Base-by-base conservation (phyloP, 2,329 filamentous ascomycete species). In the Talaromyces sp. region DNA sequence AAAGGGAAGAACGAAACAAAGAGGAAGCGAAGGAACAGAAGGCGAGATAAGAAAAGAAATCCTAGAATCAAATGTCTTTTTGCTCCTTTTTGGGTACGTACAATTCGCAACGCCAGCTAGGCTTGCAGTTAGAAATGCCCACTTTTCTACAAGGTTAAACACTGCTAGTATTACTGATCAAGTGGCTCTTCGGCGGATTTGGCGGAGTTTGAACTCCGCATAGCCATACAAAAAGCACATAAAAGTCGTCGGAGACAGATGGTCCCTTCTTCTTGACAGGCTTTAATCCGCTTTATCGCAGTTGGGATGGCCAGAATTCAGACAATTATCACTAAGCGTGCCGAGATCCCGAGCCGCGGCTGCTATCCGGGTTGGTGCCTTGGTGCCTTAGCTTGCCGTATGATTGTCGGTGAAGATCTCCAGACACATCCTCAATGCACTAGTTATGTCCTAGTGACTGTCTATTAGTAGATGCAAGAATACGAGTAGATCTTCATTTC, bases 311-410 rank as follows among this genome's bases (percentile, higher is more conserved):
- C 4, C 4, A 39, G n/a, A 39, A 39, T n/a, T n/a, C n/a, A n/a
- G n/a, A n/a, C n/a, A 15, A 17, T 3, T 15, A 15, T 35, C n/a
- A n/a, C 33, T 17, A 35, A n/a, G 19, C 22, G 48, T 51, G 48
- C 48, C 48, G 48, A 52, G 35, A 37, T 52, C 19, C 48, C 48
- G 48, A 52, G 48, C n/a, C n/a, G n/a, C 19, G 19, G 35, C 35
- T 7, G n/a, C n/a, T 50, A 8, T 21, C 36, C 11, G 48, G 17
- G 35, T 52, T 36, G 35, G 19, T 52, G 48, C 48, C 48, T 52
- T 22, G 19, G 10, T 51, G 19, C n/a, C n/a, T 21, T 19, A 19
- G 3, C 10, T n/a, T 15, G 22, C 9, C 17, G 25, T 19, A n/a
- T 13, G 7, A 33, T 19, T 33, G 28, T 48, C 28, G 45, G 45